These are phyloP conservation scores for Pholiota adiposa DNA, from an alignment of 1,284 basidiomycete species.

Conservation along the genomic window DNA sequence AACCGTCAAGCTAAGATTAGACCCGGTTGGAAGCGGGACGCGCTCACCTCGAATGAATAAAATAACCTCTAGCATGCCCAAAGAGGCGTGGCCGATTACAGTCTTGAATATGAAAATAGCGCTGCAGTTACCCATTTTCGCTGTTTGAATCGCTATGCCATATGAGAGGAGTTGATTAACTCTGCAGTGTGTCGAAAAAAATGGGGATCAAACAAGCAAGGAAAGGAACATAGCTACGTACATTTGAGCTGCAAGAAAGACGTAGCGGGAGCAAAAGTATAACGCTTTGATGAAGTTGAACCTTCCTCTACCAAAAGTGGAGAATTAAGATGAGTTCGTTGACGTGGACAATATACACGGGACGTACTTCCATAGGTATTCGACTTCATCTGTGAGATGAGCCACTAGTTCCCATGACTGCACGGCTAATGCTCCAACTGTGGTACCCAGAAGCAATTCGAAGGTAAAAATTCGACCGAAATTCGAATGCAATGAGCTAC, in stretches of 20 bases:
- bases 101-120: background rate
- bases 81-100: background rate
- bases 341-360: no score
- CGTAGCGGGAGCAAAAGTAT: background rate
- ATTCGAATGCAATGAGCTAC: background rate
- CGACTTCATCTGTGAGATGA: background rate
- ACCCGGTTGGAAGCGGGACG: no score
- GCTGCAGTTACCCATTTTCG: background rate
- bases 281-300: background rate
- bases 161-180: background rate
- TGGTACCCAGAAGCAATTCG: no score
- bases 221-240: background rate
- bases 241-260: background rate
- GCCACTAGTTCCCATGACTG: background rate
- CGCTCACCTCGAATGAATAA: background rate
- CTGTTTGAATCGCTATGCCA: background rate
- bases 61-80: background rate
- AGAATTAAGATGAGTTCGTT: no score
- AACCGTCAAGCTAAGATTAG: background rate
- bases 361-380: background rate
- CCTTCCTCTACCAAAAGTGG: background rate
- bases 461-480: no score
- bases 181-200: background rate
- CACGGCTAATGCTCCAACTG: background rate
- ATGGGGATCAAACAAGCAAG: background rate